These are phyloP conservation scores for Candida palmyrensis DNA, from an alignment of 805 yeast species.

Conservation along the genomic window DNA sequence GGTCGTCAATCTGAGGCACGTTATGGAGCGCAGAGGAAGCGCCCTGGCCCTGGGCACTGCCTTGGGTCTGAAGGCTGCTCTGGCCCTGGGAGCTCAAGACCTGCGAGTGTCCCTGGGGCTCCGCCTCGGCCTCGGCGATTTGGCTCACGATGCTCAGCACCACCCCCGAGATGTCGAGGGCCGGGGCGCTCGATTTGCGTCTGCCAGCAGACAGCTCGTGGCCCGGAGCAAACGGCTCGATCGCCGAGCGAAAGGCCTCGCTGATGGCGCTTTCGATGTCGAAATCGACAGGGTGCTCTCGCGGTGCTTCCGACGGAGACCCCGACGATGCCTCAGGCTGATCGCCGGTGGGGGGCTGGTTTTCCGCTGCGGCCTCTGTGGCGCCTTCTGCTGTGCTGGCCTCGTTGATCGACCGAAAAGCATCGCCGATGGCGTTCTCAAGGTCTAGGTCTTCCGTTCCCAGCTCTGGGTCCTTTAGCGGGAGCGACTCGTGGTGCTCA, in stretches of 20 bases:
- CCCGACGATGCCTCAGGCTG: neutral
- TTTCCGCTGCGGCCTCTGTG: neutral
- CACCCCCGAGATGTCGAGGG: constrained; percentile 15
- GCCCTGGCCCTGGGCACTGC: constrained; percentile 3
- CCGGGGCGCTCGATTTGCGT: constrained; percentile 3
- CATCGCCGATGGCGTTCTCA: constrained; percentile 19
- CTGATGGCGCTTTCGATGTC: constrained; percentile 23
- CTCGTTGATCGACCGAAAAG: constrained; percentile 8
- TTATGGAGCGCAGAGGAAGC: constrained; percentile 12
- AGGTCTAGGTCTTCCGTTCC: constrained; percentile 7
- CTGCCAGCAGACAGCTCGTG: neutral
- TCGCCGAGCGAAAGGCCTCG: constrained; percentile 23
- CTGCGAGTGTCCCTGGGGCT: constrained; percentile 19
- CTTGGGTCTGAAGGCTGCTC: constrained; percentile 23
- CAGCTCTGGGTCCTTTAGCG: neutral
- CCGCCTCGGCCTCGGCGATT: constrained; percentile 9
- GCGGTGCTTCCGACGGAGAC: neutral
- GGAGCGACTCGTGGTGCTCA: constrained; percentile 1
- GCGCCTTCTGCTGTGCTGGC: neutral
- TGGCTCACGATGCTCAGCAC: constrained; percentile 23
- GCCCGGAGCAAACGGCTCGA: constrained; percentile 3
- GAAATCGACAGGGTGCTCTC: constrained; percentile 2
- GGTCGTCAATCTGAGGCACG: constrained; percentile 32
- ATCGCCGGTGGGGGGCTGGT: neutral
- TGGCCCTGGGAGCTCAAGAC: constrained; percentile 27